A percentile compares a stretch with the other conserved stretches of the same genome.
phyloP scores from a whole-genome alignment of 1,284 basidiomycete species.

The Sporisorium scitamineum region DNA sequence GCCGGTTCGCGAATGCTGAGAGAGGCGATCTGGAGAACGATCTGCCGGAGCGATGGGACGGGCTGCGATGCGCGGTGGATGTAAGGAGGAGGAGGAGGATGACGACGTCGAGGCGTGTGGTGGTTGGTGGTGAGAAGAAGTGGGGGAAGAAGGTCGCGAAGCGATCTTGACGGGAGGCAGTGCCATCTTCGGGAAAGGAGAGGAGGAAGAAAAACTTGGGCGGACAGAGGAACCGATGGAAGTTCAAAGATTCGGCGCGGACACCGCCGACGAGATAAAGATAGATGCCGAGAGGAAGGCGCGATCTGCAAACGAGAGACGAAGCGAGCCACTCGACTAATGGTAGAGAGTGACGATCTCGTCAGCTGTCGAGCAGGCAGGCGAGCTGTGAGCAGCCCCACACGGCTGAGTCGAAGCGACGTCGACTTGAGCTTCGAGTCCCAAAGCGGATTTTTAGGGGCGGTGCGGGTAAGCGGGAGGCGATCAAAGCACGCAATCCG shows the following conservation, averaged over 20 bases:
- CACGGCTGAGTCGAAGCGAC: slow-evolving; percentile 11
- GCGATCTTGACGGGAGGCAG: slow-evolving; percentile 44
- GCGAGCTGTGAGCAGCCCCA: background rate
- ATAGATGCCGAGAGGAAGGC: slow-evolving; percentile 10
- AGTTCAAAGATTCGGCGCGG: background rate
- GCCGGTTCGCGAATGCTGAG: slow-evolving; percentile 29
- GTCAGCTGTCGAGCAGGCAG: background rate
- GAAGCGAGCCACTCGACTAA: slow-evolving; percentile 4
- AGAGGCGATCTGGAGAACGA: slow-evolving; percentile 39
- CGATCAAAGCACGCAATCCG: background rate
- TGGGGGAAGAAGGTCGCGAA: slow-evolving; percentile 37
- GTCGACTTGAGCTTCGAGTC: background rate
- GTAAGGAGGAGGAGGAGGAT: slow-evolving; percentile 19
- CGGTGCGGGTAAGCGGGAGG: background rate
- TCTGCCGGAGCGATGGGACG: slow-evolving; percentile 38
- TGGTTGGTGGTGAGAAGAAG: slow-evolving; percentile 24
- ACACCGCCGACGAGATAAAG: slow-evolving; percentile 14
- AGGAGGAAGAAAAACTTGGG: background rate
- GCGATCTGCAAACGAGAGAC: slow-evolving; percentile 8
- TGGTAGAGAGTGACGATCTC: background rate
- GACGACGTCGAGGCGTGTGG: slow-evolving; percentile 9
- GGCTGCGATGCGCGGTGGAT: slow-evolving; percentile 39
- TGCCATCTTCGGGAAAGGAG: slow-evolving; percentile 17
- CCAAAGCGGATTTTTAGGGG: background rate
- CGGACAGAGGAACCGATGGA: slow-evolving; percentile 4